Evolutionary conservation across 768 basidiomycete species (phyloP).

Genomic region (Tulasnella sp.): DNA sequence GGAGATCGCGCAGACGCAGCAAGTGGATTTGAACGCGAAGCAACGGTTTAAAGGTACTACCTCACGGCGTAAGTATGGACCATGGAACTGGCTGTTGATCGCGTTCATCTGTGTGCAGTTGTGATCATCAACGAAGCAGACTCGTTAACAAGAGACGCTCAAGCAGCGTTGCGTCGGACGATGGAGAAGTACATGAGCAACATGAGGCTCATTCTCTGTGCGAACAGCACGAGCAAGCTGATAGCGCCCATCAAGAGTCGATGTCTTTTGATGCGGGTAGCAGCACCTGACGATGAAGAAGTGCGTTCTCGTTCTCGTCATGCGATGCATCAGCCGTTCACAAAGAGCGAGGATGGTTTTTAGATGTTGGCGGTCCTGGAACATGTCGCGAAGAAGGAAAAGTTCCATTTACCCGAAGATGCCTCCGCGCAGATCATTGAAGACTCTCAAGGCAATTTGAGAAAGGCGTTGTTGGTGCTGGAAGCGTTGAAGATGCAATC

Average conservation of each 20-base stretch:
- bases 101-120: slow-evolving; percentile 37
- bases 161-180: slow-evolving; percentile 90
- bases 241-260: slow-evolving; percentile 96
- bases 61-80: neutral
- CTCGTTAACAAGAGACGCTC: slow-evolving; percentile 86
- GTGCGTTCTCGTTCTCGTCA: slow-evolving; percentile 33
- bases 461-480: slow-evolving; percentile 88
- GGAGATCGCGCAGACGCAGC: slow-evolving; percentile 98
- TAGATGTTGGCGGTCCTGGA: slow-evolving; percentile 75
- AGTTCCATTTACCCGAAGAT: slow-evolving; percentile 69
- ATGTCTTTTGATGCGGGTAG: slow-evolving; percentile 86
- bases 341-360: neutral
- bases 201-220: slow-evolving; percentile 91
- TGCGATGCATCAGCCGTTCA: too few species aligned
- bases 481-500: slow-evolving; percentile 97
- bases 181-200: slow-evolving; percentile 99
- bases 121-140: slow-evolving; percentile 98
- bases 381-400: slow-evolving; percentile 68
- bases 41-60: slow-evolving; percentile 87
- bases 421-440: slow-evolving; percentile 64
- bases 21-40: slow-evolving; percentile 90
- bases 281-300: slow-evolving; percentile 70
- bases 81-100: neutral
- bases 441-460: slow-evolving; percentile 79
- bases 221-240: slow-evolving; percentile 87